Base-by-base conservation (phyloP, 2,329 filamentous ascomycete species). In the Exophiala bonariae region DNA sequence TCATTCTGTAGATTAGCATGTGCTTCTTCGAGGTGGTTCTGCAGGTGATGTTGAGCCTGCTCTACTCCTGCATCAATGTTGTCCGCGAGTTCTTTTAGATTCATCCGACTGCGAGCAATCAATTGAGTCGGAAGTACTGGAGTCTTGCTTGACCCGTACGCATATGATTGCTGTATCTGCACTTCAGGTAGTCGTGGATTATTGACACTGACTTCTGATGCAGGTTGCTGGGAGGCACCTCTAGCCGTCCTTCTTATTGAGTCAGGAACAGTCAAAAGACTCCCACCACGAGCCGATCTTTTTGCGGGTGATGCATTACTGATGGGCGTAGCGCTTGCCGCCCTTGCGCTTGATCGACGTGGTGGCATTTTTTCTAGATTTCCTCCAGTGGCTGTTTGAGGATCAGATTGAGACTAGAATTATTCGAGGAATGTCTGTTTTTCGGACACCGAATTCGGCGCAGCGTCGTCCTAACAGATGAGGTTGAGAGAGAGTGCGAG, bases 81-180 rank as follows among this genome's bases (percentile, higher is more conserved):
- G 23, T 59, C 55, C 10, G 63, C 67, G 46, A 71, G 63, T 34
- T 66, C 59, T 2, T 32, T 39, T 11, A 66, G 46, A 32, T 59
- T 60, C 55, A 64, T 62, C 4, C 56, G 55, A 11, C 62, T 59
- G 28, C 63, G 56, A 3, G 61, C 52, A n/a, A 59, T 50, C 19
- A 70, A 57, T 53, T 62, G 61, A 36, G 61, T 60, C 8, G 69
- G 68, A 16, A 71, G 55, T 18, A 61, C 56, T 13, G 66, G 61
- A 10, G 64, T 63, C 17, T 62, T 61, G 16, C 61, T 62, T 6
- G 67, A 64, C 20, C 69, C 69, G 60, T 72, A 71, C 11, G 66
- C 66, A 46, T 66, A 71, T 1, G 69, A 70, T 36, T 65, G 63
- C 43, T 66, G 65, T 18, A 64, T 64, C 32, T 67, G 65, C 38